A percentile compares a stretch with the other conserved stretches of the same genome.
Conservation (phyloP, 163 green algal genomes). For the Chlorella variabilis region DNA sequence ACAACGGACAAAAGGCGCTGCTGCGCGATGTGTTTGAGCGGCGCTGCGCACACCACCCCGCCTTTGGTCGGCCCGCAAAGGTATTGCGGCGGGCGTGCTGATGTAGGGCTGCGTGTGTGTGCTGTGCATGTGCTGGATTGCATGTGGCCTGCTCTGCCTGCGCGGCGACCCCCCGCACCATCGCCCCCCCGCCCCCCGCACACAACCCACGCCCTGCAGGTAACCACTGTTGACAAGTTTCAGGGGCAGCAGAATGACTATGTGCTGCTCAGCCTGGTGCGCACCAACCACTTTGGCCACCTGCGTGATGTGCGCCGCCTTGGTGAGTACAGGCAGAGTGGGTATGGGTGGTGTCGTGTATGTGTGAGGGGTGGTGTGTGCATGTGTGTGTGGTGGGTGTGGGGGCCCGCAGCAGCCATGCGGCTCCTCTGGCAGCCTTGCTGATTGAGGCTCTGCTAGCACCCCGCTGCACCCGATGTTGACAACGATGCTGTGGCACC, state of each 20-base stretch:
- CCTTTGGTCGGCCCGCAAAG: slow-evolving; percentile 61
- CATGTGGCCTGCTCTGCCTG: neutral
- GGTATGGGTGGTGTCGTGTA: no score
- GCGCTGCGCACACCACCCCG: slow-evolving; percentile 85
- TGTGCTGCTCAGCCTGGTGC: slow-evolving; percentile 95
- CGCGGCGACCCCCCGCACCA: no score
- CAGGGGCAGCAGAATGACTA: slow-evolving; percentile 99
- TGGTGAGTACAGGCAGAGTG: slow-evolving; percentile 11
- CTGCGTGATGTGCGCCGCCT: slow-evolving; percentile 96
- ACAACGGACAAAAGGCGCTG: slow-evolving; percentile 97
- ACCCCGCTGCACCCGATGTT: no score
- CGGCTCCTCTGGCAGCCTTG: no score
- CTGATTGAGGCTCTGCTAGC: no score
- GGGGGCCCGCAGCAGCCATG: no score
- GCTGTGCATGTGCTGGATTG: neutral
- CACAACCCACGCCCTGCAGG: slow-evolving; percentile 51
- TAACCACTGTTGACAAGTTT: slow-evolving; percentile 98
- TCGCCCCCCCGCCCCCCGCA: neutral
- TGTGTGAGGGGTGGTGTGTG: no score
- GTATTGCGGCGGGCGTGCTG: slow-evolving; percentile 43
- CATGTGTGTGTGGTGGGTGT: no score
- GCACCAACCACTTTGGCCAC: slow-evolving; percentile 92
- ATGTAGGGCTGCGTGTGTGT: no score
- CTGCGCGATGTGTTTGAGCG: slow-evolving; percentile 91
- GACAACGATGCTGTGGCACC: no score